A percentile compares a stretch with the other conserved stretches of the same genome.
phyloP scores from a whole-genome alignment of 2,329 filamentous ascomycete genomes.

The Trichoderma lentiforme region DNA sequence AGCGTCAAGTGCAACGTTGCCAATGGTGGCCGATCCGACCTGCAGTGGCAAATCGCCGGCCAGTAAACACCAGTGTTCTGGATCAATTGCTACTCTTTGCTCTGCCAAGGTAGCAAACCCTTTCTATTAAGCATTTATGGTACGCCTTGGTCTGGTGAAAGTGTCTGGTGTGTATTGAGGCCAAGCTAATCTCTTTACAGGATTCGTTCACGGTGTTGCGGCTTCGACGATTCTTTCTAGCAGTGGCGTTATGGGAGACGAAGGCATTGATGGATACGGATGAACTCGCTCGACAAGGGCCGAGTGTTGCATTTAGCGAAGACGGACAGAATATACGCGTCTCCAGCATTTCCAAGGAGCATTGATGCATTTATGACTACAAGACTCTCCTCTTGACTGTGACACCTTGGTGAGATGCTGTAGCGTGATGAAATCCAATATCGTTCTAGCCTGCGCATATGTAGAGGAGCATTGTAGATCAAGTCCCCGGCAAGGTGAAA shows the following conservation, averaged over 20 bases:
- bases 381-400: no score
- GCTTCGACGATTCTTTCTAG: neutral
- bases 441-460: no score
- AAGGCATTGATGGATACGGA: neutral
- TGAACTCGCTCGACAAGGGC: neutral
- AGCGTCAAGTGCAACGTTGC: slow-evolving; percentile 23
- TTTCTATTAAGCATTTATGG: neutral
- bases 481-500: neutral
- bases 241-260: neutral
- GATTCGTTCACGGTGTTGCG: neutral
- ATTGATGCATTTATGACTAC: neutral
- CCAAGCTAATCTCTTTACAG: neutral
- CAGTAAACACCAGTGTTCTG: neutral
- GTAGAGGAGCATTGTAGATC: neutral
- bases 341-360: neutral
- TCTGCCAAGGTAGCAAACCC: neutral
- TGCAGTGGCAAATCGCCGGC: slow-evolving; percentile 25
- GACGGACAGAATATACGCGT: neutral
- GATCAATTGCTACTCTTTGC: neutral
- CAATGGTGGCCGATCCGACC: slow-evolving; percentile 19
- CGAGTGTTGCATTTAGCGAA: neutral
- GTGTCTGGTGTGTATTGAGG: neutral
- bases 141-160: neutral
- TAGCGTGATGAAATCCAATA: neutral
- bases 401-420: neutral